Evolutionary conservation across 768 basidiomycete genomes (phyloP), one percentile per base, ranked within the genome.

Genomic region (Auriculariales sp.): DNA sequence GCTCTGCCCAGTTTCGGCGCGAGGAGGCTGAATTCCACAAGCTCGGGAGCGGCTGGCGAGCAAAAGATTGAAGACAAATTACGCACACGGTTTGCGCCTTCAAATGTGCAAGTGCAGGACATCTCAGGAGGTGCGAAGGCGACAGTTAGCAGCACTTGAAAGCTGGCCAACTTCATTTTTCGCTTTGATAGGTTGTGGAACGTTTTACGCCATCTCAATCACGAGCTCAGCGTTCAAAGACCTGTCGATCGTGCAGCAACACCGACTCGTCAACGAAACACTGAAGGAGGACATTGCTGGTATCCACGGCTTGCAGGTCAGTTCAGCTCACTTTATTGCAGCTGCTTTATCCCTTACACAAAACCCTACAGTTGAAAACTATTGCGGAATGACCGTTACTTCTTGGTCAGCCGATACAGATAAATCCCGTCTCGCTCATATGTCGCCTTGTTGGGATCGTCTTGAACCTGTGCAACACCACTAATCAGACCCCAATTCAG

Each of bases 161-260:
- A 31, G 12, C 51, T 45, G 32, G 27, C 10, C 35, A 6, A 28
- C 2, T 28, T 12, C n/a, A n/a, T n/a, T 32, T 3, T 4, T 48
- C 14, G 39, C 4, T 31, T 44, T 95, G 94, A 92, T 49, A n/a
- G 95, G 95, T 22, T 98, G 95, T 61, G 95, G 95, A n/a, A 75
- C 81, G 3, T 99, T 98, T 66, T 99, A 94, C 58, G 87, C 92
- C 35, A 93, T 99, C 54, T 74, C 77, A 11, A 86, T 99, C 54
- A 76, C 84, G 3, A 91, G 88, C 52, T 63, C 77, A n/a, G 73
- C 73, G 1, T 98, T 99, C 72, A 80, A 83, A 55, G 94, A 84
- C 7, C 66, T 98, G 33, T 64, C 86, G 1, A 83, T 79, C 35
- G 79, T 98, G 49, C 93, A 95, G 69, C 95, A 99, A 64, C 95